A percentile compares a stretch with the other conserved stretches of the same genome.
phyloP scores from a whole-genome alignment of 352 stramenopile species.

The Phytophthora agathidicida region DNA sequence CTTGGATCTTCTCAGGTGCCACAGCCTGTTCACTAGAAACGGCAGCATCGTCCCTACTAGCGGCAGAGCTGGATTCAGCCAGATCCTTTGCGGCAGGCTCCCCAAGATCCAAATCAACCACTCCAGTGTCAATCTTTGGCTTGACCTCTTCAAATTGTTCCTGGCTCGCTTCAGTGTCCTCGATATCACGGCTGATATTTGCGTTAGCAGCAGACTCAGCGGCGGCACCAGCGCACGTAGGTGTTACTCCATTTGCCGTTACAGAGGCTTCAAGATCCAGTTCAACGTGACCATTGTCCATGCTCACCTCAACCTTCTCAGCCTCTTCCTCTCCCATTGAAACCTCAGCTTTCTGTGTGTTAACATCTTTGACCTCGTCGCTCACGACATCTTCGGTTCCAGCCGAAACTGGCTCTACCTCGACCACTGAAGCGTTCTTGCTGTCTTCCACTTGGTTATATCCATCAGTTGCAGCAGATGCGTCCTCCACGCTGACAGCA shows the following conservation, averaged over 20 bases:
- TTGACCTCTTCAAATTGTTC: not conserved
- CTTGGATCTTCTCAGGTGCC: not conserved
- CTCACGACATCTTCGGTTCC: not conserved
- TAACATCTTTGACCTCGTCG: not conserved
- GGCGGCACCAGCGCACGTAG: not conserved
- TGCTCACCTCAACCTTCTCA: not conserved
- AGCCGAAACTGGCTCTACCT: not conserved
- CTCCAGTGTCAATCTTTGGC: not conserved
- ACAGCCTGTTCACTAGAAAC: conserved; percentile 1
- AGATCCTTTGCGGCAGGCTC: not conserved
- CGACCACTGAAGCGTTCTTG: not conserved
- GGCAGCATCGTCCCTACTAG: not conserved
- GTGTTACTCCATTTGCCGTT: not conserved
- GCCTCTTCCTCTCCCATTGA: conserved; percentile 2
- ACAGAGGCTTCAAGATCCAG: not conserved
- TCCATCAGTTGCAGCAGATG: not conserved
- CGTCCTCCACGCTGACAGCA: conserved; percentile 5
- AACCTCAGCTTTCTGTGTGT: not conserved
- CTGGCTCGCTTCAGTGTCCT: not conserved
- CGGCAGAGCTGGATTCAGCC: not conserved
- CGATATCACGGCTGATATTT: not conserved
- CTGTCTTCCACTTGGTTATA: not conserved
- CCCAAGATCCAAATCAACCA: not conserved
- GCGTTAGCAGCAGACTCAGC: not conserved
- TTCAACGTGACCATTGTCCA: not conserved